Evolutionary conservation across 108 stramenopile species (phyloP).

Genomic region (Parmales sp.): DNA sequence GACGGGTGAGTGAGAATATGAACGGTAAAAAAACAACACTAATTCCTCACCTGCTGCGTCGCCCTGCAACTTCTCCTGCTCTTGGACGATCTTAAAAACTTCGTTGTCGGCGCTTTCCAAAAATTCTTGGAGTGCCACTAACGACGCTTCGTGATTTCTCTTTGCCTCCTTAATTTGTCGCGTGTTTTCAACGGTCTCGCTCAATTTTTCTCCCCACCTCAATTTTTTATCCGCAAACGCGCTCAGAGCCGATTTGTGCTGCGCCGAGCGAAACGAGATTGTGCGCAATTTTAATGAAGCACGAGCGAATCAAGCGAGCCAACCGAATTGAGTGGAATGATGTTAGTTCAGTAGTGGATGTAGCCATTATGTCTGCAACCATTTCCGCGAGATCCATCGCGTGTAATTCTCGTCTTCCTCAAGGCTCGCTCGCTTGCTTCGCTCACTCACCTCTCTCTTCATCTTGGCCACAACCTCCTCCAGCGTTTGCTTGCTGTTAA

Average conservation of each 20-base stretch:
- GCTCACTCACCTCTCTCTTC: background rate
- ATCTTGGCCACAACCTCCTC: background rate
- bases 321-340: too few relatives aligned
- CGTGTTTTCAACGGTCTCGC: background rate
- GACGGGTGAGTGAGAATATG: too few relatives aligned
- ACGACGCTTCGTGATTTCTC: background rate
- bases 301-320: too few relatives aligned
- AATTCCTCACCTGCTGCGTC: background rate
- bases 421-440: background rate
- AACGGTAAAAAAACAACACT: too few relatives aligned
- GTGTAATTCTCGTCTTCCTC: background rate
- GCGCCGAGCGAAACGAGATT: too few relatives aligned
- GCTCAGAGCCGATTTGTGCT: too few relatives aligned
- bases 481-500: background rate
- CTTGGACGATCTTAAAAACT: background rate
- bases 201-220: background rate
- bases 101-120: conserved; percentile 1
- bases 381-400: too few relatives aligned
- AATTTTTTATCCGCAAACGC: background rate
- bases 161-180: background rate
- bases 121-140: background rate
- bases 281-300: too few relatives aligned
- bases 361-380: too few relatives aligned
- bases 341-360: too few relatives aligned
- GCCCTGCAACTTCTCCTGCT: background rate